Evolutionary conservation across 163 green algal species (phyloP), one percentile per base, ranked within the genome.

Genomic region (Chloromonas sp.): DNA sequence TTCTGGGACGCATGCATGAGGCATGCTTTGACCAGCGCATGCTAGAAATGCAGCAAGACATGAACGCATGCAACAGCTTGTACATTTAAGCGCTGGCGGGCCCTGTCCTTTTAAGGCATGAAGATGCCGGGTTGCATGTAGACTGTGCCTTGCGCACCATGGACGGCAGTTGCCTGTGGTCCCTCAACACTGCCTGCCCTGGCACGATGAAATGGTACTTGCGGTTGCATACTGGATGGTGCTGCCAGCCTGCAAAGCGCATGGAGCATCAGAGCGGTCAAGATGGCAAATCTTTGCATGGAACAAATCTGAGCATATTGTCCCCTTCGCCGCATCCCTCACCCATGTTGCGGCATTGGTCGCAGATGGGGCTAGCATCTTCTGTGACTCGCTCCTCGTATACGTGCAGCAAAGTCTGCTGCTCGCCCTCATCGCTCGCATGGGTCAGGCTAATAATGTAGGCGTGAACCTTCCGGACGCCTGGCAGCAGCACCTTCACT

Each of bases 151-250:
- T 3, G n/a, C 92, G 89, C 58, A 92, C 88, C 58, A 91, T 85
- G 74, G 88, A 81, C n/a, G 82, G 74, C 60, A 95, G 87, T 81
- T 89, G 81, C 3, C 82, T 59, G 0, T 82, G 81, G 82, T 94
- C 92, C 2, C 83, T 83, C 58, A 93, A 83, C 1, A 89, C 86
- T 1, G 81, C 66, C 1, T 85, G 81, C 57, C 81, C 84, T 0
- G 96, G 95, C 0, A 99, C 81, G 71, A 99, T 95, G 82, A 99
- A 98, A 89, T 99, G 96, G 82, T 96, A 98, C n/a, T 89, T 87
- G 59, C 86, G 85, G 2, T 82, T 87, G 71, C 87, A 93, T 1
- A 99, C 96, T 0, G 95, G 95, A 89, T 98, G 96, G 70, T 96
- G 89, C 76, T 97, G 95, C 96, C 96, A 99, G 84, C 96, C 96